Percentiles rank a stretch among this genome's conserved stretches.
phyloP scores from a whole-genome alignment of 257 asterid genomes.

The Vinca minor region DNA sequence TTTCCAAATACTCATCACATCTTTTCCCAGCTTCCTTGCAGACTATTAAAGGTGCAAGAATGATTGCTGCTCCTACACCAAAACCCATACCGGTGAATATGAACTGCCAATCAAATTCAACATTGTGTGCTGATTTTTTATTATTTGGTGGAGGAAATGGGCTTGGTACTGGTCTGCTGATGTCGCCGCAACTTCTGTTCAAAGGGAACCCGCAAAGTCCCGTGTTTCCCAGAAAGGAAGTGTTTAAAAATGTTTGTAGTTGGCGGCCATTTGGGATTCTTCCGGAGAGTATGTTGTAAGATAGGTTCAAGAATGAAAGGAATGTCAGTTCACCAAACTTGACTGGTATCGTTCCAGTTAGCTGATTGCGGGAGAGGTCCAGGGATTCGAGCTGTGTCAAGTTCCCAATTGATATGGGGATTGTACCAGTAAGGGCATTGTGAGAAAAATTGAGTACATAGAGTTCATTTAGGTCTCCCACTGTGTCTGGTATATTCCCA shows the following conservation, averaged over 20 bases:
- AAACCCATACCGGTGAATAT: conserved; percentile 35
- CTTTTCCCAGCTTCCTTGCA: conserved; percentile 37
- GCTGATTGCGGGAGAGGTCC: conserved; percentile 43
- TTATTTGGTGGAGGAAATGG: not conserved
- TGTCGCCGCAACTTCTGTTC: conserved; percentile 19
- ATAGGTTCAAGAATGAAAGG: conserved; percentile 43
- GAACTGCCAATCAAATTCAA: conserved; percentile 39
- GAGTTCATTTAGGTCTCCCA: conserved; percentile 45
- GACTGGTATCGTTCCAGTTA: conserved; percentile 42
- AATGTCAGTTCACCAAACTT: conserved; percentile 35
- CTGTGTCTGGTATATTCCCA: conserved; percentile 36
- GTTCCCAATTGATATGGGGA: conserved; percentile 49
- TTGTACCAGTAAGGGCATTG: conserved; percentile 38
- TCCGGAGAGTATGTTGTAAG: conserved; percentile 33
- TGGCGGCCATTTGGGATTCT: conserved; percentile 39
- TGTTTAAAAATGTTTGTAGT: conserved; percentile 29
- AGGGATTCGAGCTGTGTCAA: conserved; percentile 42
- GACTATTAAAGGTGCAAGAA: conserved; percentile 43
- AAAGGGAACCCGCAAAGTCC: conserved; percentile 47
- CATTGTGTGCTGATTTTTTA: not conserved
- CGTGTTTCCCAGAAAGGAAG: conserved; percentile 33
- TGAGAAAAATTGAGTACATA: conserved; percentile 50
- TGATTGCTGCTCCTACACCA: conserved; percentile 45
- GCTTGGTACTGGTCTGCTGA: not conserved
- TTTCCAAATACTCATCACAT: conserved; percentile 24